Base-by-base conservation (phyloP, 169 alveolate genomes). In the Eimeria necatrix region DNA sequence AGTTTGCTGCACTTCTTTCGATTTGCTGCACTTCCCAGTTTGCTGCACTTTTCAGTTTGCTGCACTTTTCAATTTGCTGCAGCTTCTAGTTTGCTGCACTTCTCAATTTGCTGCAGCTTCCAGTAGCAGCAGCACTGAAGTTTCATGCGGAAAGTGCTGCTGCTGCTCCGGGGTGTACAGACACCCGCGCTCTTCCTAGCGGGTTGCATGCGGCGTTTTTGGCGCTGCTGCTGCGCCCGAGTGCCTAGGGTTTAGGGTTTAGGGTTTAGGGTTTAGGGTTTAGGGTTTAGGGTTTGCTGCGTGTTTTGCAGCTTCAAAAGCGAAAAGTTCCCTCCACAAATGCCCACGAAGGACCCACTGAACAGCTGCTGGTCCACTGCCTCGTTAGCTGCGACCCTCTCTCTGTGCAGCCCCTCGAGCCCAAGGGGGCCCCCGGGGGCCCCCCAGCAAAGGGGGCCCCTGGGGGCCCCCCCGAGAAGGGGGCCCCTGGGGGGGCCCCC, bases 311-410 rank as follows among this genome's bases (percentile, higher is more conserved):
- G 93, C 20, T 87, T 4, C 60, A 52, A 56, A 61, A 70, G 73
- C 93, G 85, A 16, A 61, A 20, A 1, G 71, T 87, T 5, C 86
- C 93, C 4, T 87, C 93, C 4, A 87, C 93, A 53, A 87, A 87
- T 51, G 83, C 85, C 41, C 24, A 24, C 14, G 93, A 87, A 3
- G 93, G 93, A 5, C 93, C 93, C 4, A 24, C 26, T 0, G 93
- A 87, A 53, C 86, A 68, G 84, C 84, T 87, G 49, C 22, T 87
- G 26, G 93, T 87, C 22, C 84, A 87, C 56, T 87, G 93, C 22
- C 85, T 87, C 24, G 93, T 87, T 20, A 51, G 83, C 24, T 85
- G 93, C 76, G 48, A 26, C 14, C 93, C 93, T 10, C 18, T 49
- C 16, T 59, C 80, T 18, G 51, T 85, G 48, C 16, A 73, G 83